Evolutionary conservation across 495 filamentous ascomycete genomes (phyloP).

Genomic region (Podospora anserina): DNA sequence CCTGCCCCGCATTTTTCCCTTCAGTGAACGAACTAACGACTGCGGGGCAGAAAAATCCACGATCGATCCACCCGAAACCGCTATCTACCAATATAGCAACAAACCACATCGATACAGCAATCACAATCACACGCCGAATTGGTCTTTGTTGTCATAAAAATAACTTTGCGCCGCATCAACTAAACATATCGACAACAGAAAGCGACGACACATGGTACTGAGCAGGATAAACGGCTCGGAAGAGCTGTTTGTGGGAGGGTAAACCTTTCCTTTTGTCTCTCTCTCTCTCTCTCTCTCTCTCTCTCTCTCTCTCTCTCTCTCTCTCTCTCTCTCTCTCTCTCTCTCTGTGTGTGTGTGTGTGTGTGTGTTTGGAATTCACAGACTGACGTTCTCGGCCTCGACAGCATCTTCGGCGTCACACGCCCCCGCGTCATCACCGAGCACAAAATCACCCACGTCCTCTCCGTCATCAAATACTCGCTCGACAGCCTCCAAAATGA

Average conservation of each 20-base stretch:
- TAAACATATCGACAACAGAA: background rate
- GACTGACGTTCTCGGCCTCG: no score
- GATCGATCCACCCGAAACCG: background rate
- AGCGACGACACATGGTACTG: slow-evolving; percentile 30
- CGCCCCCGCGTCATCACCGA: slow-evolving; percentile 62
- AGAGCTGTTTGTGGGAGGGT: slow-evolving; percentile 84
- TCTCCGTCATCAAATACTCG: slow-evolving; percentile 65
- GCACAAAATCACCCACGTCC: slow-evolving; percentile 80
- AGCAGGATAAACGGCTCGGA: slow-evolving; percentile 62
- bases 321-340: no score
- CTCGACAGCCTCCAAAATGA: slow-evolving; percentile 33
- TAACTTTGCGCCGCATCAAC: background rate
- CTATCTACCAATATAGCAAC: no score
- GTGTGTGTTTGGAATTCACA: no score
- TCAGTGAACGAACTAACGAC: background rate
- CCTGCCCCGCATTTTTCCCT: background rate
- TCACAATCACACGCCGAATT: background rate
- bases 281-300: no score
- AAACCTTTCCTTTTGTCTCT: slow-evolving; percentile 28
- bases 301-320: no score
- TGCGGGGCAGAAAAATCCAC: slow-evolving; percentile 1
- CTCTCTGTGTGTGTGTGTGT: no score
- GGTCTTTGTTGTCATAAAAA: no score
- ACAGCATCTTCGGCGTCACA: slow-evolving; percentile 72
- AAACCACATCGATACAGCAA: background rate